A percentile compares a stretch with the other conserved stretches of the same genome.
phyloP scores from a whole-genome alignment of 768 basidiomycete species.

The Rhizopogon roseolus region DNA sequence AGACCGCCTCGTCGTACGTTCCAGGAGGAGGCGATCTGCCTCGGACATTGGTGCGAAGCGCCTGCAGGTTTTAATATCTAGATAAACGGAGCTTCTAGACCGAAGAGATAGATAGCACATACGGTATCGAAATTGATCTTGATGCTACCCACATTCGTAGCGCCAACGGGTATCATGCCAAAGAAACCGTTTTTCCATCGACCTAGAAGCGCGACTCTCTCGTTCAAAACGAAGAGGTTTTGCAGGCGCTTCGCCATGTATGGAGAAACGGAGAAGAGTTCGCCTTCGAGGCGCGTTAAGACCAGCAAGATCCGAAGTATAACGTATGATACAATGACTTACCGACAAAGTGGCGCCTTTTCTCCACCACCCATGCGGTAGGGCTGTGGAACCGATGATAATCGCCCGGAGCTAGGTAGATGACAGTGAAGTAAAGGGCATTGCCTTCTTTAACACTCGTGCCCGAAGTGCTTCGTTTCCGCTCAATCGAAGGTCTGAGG shows the following conservation, averaged over 20 bases:
- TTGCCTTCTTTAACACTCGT: constrained; percentile 67
- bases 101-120: constrained; percentile 2
- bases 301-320: background rate
- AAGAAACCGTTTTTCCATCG: constrained; percentile 96
- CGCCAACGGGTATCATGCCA: constrained; percentile 95
- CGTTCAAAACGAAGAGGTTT: constrained; percentile 96
- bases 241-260: constrained; percentile 90
- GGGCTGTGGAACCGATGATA: constrained; percentile 98
- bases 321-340: constrained; percentile 16
- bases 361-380: constrained; percentile 96
- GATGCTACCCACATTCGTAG: constrained; percentile 97
- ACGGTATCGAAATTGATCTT: constrained; percentile 93
- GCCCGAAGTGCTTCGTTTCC: constrained; percentile 34
- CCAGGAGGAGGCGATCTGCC: constrained; percentile 70
- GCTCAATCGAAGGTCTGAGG: constrained; percentile 33
- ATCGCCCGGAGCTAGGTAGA: constrained; percentile 97
- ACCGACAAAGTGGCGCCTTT: constrained; percentile 91
- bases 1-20: constrained; percentile 89
- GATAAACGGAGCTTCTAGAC: background rate
- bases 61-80: constrained; percentile 34
- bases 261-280: constrained; percentile 94
- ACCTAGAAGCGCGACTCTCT: constrained; percentile 92
- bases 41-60: constrained; percentile 85
- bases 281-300: constrained; percentile 42
- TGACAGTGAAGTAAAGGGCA: constrained; percentile 86